Conservation (phyloP, 495 filamentous ascomycete genomes). For the Penicillium taxi region DNA sequence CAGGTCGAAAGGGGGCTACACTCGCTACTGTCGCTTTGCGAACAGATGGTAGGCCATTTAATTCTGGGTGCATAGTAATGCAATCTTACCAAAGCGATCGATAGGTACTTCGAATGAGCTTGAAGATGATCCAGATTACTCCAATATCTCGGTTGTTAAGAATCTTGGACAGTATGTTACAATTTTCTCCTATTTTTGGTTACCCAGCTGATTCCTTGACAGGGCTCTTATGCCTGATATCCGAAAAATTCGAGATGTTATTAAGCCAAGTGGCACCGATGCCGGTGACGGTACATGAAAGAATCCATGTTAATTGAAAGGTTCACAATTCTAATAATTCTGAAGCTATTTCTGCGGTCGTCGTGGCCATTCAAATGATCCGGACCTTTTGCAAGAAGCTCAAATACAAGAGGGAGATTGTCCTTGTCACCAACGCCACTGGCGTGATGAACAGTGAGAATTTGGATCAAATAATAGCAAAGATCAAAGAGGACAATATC, state of each 20-base stretch:
- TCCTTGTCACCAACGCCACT: conserved; percentile 75
- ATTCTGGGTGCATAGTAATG: background rate
- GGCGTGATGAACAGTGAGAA: conserved; percentile 58
- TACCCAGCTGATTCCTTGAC: background rate
- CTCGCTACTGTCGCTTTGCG: conserved; percentile 76
- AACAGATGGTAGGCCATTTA: conserved; percentile 52
- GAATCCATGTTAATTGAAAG: background rate
- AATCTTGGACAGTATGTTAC: conserved; percentile 54
- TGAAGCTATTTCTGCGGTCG: conserved; percentile 69
- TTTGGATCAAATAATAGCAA: conserved; percentile 55
- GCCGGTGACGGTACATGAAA: conserved; percentile 58
- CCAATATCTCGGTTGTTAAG: conserved; percentile 68
- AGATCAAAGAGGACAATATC: conserved; percentile 67
- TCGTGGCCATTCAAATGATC: conserved; percentile 84
- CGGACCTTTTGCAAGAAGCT: conserved; percentile 69
- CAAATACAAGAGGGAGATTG: conserved; percentile 79
- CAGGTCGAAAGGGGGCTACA: conserved; percentile 71
- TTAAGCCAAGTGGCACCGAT: conserved; percentile 61
- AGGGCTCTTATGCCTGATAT: conserved; percentile 65
- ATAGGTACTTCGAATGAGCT: conserved; percentile 63
- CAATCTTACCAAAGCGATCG: too few species aligned
- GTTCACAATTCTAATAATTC: conserved; percentile 8
- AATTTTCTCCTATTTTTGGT: background rate
- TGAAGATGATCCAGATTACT: conserved; percentile 55
- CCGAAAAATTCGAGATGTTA: conserved; percentile 48